Conservation (phyloP, 768 basidiomycete species). For the Pleurotus tuber-regium region DNA sequence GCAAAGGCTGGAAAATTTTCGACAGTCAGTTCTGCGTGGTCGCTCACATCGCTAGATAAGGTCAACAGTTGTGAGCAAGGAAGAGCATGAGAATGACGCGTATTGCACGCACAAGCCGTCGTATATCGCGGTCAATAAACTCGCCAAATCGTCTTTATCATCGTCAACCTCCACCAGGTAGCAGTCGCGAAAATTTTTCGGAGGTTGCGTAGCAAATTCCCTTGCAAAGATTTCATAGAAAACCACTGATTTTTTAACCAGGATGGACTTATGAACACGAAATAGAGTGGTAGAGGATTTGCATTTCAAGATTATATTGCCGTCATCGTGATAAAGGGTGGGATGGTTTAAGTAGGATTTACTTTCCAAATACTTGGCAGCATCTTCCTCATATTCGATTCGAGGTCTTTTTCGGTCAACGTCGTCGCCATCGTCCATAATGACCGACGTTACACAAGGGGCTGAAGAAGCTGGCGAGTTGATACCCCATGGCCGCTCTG, state of each 20-base stretch:
- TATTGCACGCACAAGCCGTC: neutral
- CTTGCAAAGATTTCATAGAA: neutral
- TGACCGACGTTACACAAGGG: no score
- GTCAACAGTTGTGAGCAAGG: neutral
- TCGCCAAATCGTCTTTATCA: constrained; percentile 1
- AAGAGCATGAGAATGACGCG: neutral
- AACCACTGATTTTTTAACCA: neutral
- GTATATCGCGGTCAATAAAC: neutral
- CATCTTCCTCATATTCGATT: constrained; percentile 1
- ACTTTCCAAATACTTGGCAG: neutral
- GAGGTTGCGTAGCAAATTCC: neutral
- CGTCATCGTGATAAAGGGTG: constrained; percentile 1
- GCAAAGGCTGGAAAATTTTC: constrained; percentile 6
- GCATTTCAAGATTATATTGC: constrained; percentile 3
- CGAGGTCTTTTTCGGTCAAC: constrained; percentile 6
- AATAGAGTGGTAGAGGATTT: neutral
- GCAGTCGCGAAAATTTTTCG: neutral
- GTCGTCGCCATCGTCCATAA: neutral
- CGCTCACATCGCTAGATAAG: neutral
- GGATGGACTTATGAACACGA: neutral
- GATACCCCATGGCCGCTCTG: no score
- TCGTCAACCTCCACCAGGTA: neutral
- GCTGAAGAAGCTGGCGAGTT: no score
- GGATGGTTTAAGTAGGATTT: neutral
- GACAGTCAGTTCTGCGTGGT: constrained; percentile 7